Evolutionary conservation across 257 asterid genomes (phyloP), one percentile per base, ranked within the genome.

Genomic region (Ilex aquifolium): DNA sequence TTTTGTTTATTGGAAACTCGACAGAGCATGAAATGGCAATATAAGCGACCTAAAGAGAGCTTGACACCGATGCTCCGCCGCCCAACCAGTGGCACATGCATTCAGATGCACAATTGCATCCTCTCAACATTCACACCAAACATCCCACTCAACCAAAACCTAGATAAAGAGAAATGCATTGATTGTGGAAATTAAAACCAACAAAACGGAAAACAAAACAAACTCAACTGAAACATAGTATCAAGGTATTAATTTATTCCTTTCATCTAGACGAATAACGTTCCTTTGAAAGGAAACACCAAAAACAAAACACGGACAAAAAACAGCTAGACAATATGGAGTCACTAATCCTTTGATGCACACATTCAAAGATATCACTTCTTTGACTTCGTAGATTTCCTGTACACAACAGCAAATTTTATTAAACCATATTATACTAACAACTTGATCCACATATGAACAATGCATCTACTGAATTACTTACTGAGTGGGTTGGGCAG

Each of bases 351-450:
- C 42, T 16, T 76, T 44, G 29, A 52, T 57, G 50, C 62, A 55
- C 58, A 46, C 42, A 52, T 40, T 10, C 32, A 13, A 11, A 49
- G 16, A 31, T 21, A 53, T 77, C 77, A 85, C 88, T 91, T 88
- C 96, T 84, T 90, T 0, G 95, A 29, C 71, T 91, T 91, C 80
- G 84, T 91, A 2, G 90, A 66, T 44, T 71, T 83, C 88, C 98
- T 91, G 83, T 59, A 72, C 2, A 52, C 14, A 46, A 57, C 31
- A 65, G 49, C 29, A 39, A 10, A 30, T 29, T 8, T 11, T 6
- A 53, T 3, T 10, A n/a, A 29, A 9, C 9, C 21, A 39, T 31
- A 17, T 10, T 15, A 16, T 44, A 4, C 2, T 21, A 54, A 8
- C 32, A 30, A 0, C 59, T 0, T 9, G 13, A 2, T 5, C 31